A percentile compares a stretch with the other conserved stretches of the same genome.
Conservation (phyloP, 768 basidiomycete species). For the Collybiopsis confluens region DNA sequence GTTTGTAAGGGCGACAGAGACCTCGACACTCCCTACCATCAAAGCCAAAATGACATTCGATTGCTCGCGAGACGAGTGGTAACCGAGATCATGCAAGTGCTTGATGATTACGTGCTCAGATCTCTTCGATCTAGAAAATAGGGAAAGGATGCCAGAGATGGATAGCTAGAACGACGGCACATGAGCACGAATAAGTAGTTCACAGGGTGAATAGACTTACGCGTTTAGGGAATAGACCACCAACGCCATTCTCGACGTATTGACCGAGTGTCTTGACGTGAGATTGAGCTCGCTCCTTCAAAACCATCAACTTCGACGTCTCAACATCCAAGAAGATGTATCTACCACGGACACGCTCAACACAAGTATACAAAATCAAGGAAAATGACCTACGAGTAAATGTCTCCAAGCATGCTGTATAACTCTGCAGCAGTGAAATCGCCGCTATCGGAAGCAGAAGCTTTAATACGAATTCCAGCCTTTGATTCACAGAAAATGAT, state of each 20-base stretch:
- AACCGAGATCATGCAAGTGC: slow-evolving; percentile 48
- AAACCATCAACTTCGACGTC: slow-evolving; percentile 49
- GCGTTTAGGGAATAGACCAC: slow-evolving; percentile 35
- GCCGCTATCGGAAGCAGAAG: slow-evolving; percentile 47
- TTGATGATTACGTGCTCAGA: slow-evolving; percentile 51
- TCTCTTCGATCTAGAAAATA: slow-evolving; percentile 46
- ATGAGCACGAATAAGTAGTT: not conserved
- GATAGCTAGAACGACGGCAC: slow-evolving; percentile 12
- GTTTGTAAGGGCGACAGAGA: slow-evolving; percentile 67
- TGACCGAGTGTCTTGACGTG: slow-evolving; percentile 50
- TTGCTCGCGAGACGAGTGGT: slow-evolving; percentile 54
- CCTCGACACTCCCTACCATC: slow-evolving; percentile 65
- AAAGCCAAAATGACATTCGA: slow-evolving; percentile 70
- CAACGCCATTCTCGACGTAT: slow-evolving; percentile 45
- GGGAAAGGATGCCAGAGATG: slow-evolving; percentile 38
- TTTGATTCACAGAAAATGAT: slow-evolving; percentile 21
- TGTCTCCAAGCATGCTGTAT: slow-evolving; percentile 59
- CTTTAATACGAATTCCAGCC: slow-evolving; percentile 74
- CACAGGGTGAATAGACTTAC: slow-evolving; percentile 26
- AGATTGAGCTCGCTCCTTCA: slow-evolving; percentile 45
- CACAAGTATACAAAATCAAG: not conserved
- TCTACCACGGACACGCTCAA: slow-evolving; percentile 30
- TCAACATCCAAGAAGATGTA: slow-evolving; percentile 76
- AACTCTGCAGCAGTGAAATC: slow-evolving; percentile 59
- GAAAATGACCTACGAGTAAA: slow-evolving; percentile 53